Conservation (phyloP, 768 basidiomycete genomes). For the Russula earlei region DNA sequence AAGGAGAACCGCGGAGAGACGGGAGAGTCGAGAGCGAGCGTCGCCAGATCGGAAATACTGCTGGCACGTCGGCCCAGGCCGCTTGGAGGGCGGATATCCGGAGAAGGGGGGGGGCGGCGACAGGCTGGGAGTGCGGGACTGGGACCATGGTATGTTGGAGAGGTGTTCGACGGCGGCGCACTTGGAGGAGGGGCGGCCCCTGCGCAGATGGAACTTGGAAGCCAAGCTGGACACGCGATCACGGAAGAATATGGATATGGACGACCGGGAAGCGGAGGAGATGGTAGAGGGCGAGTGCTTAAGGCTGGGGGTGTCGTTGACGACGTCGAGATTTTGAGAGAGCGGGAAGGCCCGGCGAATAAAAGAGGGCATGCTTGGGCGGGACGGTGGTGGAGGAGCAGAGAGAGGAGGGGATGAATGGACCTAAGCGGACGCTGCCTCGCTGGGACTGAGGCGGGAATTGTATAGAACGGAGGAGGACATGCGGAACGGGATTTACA, state of each 20-base stretch:
- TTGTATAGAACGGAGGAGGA: too few relatives aligned
- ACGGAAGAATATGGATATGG: not conserved
- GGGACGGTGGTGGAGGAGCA: not conserved
- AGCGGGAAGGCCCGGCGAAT: not conserved
- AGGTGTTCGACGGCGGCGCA: not conserved
- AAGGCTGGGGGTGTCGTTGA: not conserved
- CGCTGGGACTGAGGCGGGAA: too few relatives aligned
- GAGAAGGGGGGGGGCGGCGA: slow-evolving; percentile 19
- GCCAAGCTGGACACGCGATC: not conserved
- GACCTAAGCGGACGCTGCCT: too few relatives aligned
- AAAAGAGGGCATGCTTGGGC: slow-evolving; percentile 1
- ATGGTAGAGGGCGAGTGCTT: slow-evolving; percentile 7
- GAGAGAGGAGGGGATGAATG: not conserved
- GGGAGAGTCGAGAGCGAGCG: not conserved
- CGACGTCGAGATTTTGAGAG: not conserved
- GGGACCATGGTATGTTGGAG: slow-evolving; percentile 1
- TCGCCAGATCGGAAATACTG: slow-evolving; percentile 8
- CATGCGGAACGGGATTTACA: too few relatives aligned
- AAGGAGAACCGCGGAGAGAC: not conserved
- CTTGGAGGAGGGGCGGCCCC: not conserved
- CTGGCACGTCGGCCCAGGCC: slow-evolving; percentile 21
- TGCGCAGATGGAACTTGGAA: not conserved
- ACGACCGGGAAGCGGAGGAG: slow-evolving; percentile 6
- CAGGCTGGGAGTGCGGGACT: slow-evolving; percentile 12
- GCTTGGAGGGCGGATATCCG: slow-evolving; percentile 21